Percentiles rank a stretch among this genome's conserved stretches.
phyloP scores from a whole-genome alignment of 2,329 filamentous ascomycete species.

The Nemania sp. region DNA sequence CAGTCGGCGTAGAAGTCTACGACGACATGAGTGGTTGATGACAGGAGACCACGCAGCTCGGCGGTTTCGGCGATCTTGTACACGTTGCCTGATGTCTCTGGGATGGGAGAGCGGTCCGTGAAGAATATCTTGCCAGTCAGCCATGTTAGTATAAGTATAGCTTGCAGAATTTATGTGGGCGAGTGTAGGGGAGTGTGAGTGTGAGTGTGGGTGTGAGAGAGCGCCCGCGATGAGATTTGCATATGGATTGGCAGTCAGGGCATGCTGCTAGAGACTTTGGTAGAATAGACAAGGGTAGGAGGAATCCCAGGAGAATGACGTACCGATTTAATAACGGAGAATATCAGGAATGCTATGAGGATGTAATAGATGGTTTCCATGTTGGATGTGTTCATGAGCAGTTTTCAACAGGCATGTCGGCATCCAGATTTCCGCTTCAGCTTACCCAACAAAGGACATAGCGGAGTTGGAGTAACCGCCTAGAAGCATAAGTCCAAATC shows the following conservation, averaged over 20 bases:
- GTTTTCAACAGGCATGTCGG: too few species aligned
- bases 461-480: too few species aligned
- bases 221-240: neutral
- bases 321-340: slow-evolving; percentile 8
- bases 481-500: too few species aligned
- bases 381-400: neutral
- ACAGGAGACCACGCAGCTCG: slow-evolving; percentile 43
- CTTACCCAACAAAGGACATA: too few species aligned
- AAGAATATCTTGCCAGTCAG: slow-evolving; percentile 22
- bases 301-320: neutral
- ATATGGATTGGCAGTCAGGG: neutral
- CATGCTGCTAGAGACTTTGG: neutral
- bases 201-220: too few species aligned
- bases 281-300: neutral
- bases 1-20: slow-evolving; percentile 58
- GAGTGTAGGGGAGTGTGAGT: too few species aligned
- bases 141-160: neutral
- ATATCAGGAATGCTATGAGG: neutral
- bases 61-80: slow-evolving; percentile 39
- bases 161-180: too few species aligned
- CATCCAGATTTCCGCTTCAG: too few species aligned
- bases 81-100: slow-evolving; percentile 47
- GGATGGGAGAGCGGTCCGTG: slow-evolving; percentile 42
- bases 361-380: slow-evolving; percentile 15
- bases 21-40: slow-evolving; percentile 47